Conservation (phyloP, 1,139 yeast genomes). For the Barnettozyma hawaiiensis region DNA sequence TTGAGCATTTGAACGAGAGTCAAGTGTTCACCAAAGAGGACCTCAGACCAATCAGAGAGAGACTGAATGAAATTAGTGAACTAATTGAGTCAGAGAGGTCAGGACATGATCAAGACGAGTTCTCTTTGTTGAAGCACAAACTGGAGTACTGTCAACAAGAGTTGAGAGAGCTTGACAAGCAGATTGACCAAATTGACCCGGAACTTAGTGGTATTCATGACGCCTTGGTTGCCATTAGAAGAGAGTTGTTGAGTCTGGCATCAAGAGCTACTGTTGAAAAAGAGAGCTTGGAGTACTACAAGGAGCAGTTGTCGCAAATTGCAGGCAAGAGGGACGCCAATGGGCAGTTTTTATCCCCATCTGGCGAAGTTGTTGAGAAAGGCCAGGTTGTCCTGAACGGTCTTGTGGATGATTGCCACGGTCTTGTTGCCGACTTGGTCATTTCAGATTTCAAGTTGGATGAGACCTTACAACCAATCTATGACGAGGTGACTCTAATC, state of each 20-base stretch:
- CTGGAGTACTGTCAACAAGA: constrained; percentile 52
- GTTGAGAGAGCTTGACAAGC: constrained; percentile 45
- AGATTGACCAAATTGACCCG: constrained; percentile 51
- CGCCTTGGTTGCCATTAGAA: constrained; percentile 47
- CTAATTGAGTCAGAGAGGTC: constrained; percentile 33
- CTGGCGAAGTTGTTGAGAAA: constrained; percentile 30
- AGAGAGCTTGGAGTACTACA: constrained; percentile 30
- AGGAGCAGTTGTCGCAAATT: constrained; percentile 36
- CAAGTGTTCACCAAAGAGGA: constrained; percentile 82
- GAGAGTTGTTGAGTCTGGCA: constrained; percentile 46
- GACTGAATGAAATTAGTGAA: constrained; percentile 60
- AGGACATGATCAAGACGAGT: constrained; percentile 42
- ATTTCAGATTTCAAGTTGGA: constrained; percentile 51
- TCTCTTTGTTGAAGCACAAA: constrained; percentile 50
- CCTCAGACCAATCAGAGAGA: constrained; percentile 62
- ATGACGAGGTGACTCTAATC: constrained; percentile 51
- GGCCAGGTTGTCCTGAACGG: constrained; percentile 70
- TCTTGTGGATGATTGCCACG: constrained; percentile 74
- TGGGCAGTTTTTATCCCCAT: constrained; percentile 40
- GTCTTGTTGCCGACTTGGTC: constrained; percentile 61
- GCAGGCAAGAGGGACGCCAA: constrained; percentile 39
- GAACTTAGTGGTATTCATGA: constrained; percentile 48
- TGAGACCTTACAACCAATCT: constrained; percentile 43
- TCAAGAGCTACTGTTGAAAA: constrained; percentile 33
- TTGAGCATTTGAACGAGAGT: constrained; percentile 76